Evolutionary conservation across 129 eudicot genomes (phyloP).

Genomic region (Flaveria trinervia): DNA sequence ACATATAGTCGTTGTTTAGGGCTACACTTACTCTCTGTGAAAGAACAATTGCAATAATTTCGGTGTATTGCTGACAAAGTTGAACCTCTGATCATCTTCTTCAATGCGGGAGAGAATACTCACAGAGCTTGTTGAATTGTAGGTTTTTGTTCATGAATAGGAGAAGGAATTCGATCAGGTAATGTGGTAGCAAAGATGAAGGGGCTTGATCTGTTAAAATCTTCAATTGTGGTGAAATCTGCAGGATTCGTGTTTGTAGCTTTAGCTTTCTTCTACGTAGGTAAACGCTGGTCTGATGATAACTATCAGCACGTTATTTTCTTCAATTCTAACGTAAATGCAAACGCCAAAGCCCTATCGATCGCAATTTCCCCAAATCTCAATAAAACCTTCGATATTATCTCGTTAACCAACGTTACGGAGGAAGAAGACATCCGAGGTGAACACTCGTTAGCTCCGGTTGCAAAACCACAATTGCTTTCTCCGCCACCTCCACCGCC

Average conservation of each 20-base stretch:
- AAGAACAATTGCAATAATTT: conserved; percentile 3
- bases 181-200: conserved; percentile 42
- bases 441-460: conserved; percentile 29
- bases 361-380: conserved; percentile 66
- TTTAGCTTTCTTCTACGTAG: conserved; percentile 69
- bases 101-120: conserved; percentile 3
- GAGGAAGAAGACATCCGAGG: conserved; percentile 13
- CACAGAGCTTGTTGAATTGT: conserved; percentile 17
- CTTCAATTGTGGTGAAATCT: conserved; percentile 44
- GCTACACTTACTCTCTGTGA: neutral
- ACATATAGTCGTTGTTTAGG: neutral
- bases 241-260: conserved; percentile 45
- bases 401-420: conserved; percentile 38
- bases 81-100: conserved; percentile 5
- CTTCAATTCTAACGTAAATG: conserved; percentile 43
- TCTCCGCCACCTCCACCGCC: conserved; percentile 25
- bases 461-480: neutral
- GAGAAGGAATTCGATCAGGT: conserved; percentile 14
- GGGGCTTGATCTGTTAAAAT: conserved; percentile 54
- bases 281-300: conserved; percentile 56
- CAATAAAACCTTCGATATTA: conserved; percentile 46
- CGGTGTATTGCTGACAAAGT: conserved; percentile 19
- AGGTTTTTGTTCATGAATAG: conserved; percentile 16
- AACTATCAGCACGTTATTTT: conserved; percentile 42
- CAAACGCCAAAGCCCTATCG: conserved; percentile 31